Base-by-base conservation (phyloP, 495 filamentous ascomycete genomes). In the Aspergillus saccharolyticus region DNA sequence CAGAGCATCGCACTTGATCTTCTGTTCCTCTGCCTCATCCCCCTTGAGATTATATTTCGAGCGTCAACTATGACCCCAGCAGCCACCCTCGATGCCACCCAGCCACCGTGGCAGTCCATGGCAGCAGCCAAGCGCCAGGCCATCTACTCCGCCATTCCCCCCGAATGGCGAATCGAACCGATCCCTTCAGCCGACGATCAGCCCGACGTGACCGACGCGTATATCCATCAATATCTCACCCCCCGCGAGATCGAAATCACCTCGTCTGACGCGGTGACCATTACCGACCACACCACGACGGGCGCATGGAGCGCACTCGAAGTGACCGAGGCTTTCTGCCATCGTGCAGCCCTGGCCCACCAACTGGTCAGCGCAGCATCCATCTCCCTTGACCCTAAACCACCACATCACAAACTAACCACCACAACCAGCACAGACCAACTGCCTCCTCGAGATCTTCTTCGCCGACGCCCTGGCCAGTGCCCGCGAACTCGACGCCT, bases 381-480 rank as follows among this genome's bases (percentile, higher is more conserved):
- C 8, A 18, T 0, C 49, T n/a, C n/a, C n/a, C n/a, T n/a, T n/a
- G n/a, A n/a, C n/a, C n/a, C n/a, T n/a, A n/a, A n/a, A n/a, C n/a
- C n/a, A n/a, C n/a, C n/a, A n/a, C n/a, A n/a, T n/a, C n/a, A n/a
- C n/a, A n/a, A n/a, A n/a, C n/a, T n/a, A n/a, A n/a, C n/a, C n/a
- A n/a, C 25, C 25, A 30, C 25, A 30, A 30, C 4, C 25, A 4
- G 24, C 16, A 52, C 39, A 82, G 77, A 75, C 72, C 16, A 86
- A 78, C 56, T 85, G 83, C 61, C 64, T 89, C 18, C 83, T 82
- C 24, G 86, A 89, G 45, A 74, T 82, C 1, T 80, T 85, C 60
- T 89, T 89, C 66, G 74, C 82, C 12, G 71, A 75, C 12, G 87
- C 85, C 12, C 70, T 91, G 7, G 63, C 72, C 44, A 76, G 76